Conservation (phyloP, 1,284 basidiomycete genomes). For the Ceratobasidium sp. region DNA sequence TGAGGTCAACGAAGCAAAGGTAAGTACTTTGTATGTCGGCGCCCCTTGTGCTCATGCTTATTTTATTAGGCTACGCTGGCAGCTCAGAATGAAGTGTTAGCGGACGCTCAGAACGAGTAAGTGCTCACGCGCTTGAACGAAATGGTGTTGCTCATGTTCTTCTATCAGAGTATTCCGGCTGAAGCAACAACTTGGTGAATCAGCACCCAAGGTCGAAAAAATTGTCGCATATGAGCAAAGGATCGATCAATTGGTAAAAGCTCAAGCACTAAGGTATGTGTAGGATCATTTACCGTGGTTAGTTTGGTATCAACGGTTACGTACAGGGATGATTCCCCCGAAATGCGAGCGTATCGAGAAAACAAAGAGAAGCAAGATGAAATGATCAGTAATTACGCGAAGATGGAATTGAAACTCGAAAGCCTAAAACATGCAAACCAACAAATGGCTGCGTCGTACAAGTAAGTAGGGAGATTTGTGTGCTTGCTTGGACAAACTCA, state of each 20-base stretch:
- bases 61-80: conserved; percentile 44
- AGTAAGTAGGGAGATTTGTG: conserved; percentile 18
- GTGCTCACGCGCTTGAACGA: not conserved
- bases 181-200: conserved; percentile 44
- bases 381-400: conserved; percentile 45
- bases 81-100: conserved; percentile 46
- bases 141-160: not conserved
- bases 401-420: conserved; percentile 45
- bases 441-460: conserved; percentile 26
- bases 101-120: conserved; percentile 47
- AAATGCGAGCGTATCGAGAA: conserved; percentile 46
- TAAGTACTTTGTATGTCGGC: not conserved
- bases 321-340: conserved; percentile 48
- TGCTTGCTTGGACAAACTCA: not conserved
- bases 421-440: conserved; percentile 48
- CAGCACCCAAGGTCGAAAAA: conserved; percentile 46
- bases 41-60: not conserved
- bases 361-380: conserved; percentile 41
- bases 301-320: not conserved
- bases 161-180: conserved; percentile 40
- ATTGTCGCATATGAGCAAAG: conserved; percentile 47
- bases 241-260: conserved; percentile 46
- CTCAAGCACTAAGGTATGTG: conserved; percentile 42
- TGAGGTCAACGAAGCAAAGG: conserved; percentile 47
- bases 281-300: not conserved